Base-by-base conservation (phyloP, 1,139 yeast species). In the Kurtzmaniella quercitrusa region DNA sequence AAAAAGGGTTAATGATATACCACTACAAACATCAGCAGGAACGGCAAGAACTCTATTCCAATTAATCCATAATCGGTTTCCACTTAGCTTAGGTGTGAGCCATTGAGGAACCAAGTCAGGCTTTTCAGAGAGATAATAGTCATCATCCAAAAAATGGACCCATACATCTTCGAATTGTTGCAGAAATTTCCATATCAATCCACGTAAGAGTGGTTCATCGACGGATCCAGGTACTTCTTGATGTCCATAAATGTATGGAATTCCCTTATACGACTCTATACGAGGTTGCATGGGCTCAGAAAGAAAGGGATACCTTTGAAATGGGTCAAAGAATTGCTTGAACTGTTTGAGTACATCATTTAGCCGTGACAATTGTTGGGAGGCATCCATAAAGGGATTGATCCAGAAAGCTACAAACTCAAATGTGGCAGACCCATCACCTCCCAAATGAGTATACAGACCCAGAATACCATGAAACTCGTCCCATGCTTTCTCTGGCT, bases 121-220 rank as follows among this genome's bases (percentile, higher is more conserved):
- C 2, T 75, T 68, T 46, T 77, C 80, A 10, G 77, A 70, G 42
- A 82, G 56, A 3, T 82, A 44, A 40, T 78, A 73, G 48, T 83
- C 89, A 2, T 80, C 79, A 41, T 77, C 83, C 1, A 75, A 70
- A 1, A 77, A 50, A 43, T 75, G 79, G 9, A 80, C 63, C 52
- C 62, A 77, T 2, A 77, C 49, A 42, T 75, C 64, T 11, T 33
- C 21, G n/a, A 25, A 40, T 23, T 11, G 31, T 27, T 19, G 41
- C 48, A 12, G 70, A 59, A 43, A 77, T 63, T 25, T 65, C 59
- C 43, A 59, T 2, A 80, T 42, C 18, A 65, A 62, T 1, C 72
- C 59, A 7, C 79, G 51, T 4, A 78, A 57, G 69, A 75, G 65
- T 46, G 75, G 76, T 51, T 80, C 84, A 27, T 62, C 66, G 14